Base-by-base conservation (phyloP, 306 rosid species). In the Pterocarpus santalinus region DNA sequence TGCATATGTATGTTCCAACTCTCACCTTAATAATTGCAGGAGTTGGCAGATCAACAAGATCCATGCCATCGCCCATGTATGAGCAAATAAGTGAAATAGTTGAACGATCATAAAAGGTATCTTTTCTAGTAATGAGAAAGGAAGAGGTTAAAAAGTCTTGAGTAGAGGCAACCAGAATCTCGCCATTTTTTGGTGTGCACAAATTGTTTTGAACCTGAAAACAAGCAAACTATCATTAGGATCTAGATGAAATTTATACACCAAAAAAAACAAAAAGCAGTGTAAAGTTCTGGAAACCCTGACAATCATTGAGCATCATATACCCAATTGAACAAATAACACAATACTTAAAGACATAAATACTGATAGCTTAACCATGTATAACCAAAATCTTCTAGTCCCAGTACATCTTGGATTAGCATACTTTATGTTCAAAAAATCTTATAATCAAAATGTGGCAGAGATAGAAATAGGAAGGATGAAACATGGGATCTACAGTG, bases 121-220 rank as follows among this genome's bases (percentile, higher is more conserved):
- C 99, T 86, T 95, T 93, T 82, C 97, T 86, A 62, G 99, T 91
- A 69, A 95, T 89, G 81, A 95, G 93, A 78, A 89, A 95, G n/a
- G 99, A 95, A 66, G 99, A 91, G 16, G 99, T 95, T 72, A 95
- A 85, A 80, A 95, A 95, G 87, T 95, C 99, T 88, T 95, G 99
- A 30, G 97, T 95, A 22, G 99, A 95, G 80, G 99, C 99, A 87
- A 95, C 97, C 81, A 95, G 79, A 81, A 95, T 93, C 82, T 95
- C 99, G 67, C 99, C 99, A 85, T 95, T 95, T 86, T 95, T 95
- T 5, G 99, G 99, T 12, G 99, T 95, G 89, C 99, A 95, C 71
- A 95, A 85, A 88, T 95, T 95, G 88, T 92, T 91, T 89, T 93
- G 95, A 81, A 95, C 99, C 99, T 95, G 91, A 67, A 30, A 81